Base-by-base conservation (phyloP, 257 asterid species). In the Nicotiana otophora region DNA sequence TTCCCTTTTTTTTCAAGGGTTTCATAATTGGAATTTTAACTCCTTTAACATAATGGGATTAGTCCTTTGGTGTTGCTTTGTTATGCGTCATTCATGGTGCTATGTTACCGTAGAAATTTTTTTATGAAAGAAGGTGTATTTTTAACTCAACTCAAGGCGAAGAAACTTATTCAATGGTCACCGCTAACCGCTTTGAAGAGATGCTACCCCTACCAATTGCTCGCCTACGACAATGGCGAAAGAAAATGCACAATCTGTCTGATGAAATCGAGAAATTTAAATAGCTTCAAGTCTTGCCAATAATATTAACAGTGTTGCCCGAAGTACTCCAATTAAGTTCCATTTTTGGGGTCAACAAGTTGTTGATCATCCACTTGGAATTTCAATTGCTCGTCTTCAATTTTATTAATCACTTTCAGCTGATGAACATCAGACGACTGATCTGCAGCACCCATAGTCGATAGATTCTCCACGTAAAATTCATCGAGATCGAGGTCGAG, bases 11-110 rank as follows among this genome's bases (percentile, higher is more conserved):
- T 64, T 23, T 26, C 72, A 26, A 64, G 39, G 72, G 72, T 64
- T 76, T 51, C 81, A 76, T 39, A 46, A 39, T 76, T 48, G 81
- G n/a, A 76, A 14, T 17, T 78, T 57, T 26, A 79, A 78, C 70
- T 48, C 70, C 26, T 78, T 78, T 58, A 30, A 78, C 58, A 78
- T 60, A 31, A 30, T 79, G 82, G 82, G 60, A 79, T 23, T 10
- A 72, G 31, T 60, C 31, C 15, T 28, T 61, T 60, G 54, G 70
- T 15, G 69, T 68, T 78, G 81, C 69, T 14, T 46, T 48, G 81
- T 42, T 76, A 76, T 76, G 64, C 9, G 64, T 1, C 51, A 51
- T 48, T 48, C 64, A 15, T 34, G 70, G 54, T 58, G 19, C 39
- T 28, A 28, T 28, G 30, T 2, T 81, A 68, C 16, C 1, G 14